phyloP scores from a whole-genome alignment of 1,284 basidiomycete genomes.

The Porogramme epimiltina region DNA sequence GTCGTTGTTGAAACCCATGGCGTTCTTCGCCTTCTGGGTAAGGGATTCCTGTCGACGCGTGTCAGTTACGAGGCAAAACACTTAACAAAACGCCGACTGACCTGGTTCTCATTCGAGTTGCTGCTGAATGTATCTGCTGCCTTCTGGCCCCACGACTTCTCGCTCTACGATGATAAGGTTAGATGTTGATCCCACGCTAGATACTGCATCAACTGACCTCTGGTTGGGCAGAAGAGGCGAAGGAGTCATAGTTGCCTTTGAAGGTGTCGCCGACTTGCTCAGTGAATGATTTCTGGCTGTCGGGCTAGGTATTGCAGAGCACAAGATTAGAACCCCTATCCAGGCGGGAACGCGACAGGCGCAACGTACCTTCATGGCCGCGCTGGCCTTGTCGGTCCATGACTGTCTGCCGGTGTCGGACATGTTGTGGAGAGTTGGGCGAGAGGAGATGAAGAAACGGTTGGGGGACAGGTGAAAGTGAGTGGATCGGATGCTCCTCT shows the following conservation, averaged over 20 bases:
- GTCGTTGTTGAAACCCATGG: slow-evolving; percentile 26
- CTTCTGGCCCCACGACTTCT: slow-evolving; percentile 56
- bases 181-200: no score
- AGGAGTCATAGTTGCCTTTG: slow-evolving; percentile 37
- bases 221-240: slow-evolving; percentile 38
- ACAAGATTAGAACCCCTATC: no score
- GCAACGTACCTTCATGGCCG: slow-evolving; percentile 36
- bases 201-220: slow-evolving; percentile 16
- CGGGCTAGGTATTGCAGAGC: slow-evolving; percentile 18
- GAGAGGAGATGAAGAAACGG: no score
- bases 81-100: slow-evolving; percentile 4
- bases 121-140: slow-evolving; percentile 52
- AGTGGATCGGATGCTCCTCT: no score
- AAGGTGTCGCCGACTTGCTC: slow-evolving; percentile 38
- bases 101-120: slow-evolving; percentile 31
- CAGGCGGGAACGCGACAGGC: no score
- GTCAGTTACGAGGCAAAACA: neutral
- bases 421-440: slow-evolving; percentile 26
- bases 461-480: no score
- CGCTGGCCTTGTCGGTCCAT: slow-evolving; percentile 43
- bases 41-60: slow-evolving; percentile 22
- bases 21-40: slow-evolving; percentile 29
- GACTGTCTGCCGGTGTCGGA: slow-evolving; percentile 43
- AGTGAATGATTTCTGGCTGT: slow-evolving; percentile 38
- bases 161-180: slow-evolving; percentile 17